phyloP scores from a whole-genome alignment of 106 monocot genomes.

The Cymbidium sinense region DNA sequence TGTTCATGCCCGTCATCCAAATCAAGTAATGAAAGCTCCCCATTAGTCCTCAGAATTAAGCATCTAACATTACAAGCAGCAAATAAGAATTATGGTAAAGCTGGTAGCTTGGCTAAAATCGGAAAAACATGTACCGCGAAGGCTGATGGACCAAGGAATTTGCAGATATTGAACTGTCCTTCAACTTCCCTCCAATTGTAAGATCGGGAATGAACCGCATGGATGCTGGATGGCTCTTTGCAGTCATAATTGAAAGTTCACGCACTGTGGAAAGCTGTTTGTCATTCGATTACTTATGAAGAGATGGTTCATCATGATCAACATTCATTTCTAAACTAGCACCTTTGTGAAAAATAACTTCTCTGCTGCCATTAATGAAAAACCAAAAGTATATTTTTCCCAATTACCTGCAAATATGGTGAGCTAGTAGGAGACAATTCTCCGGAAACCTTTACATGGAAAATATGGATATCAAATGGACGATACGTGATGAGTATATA shows the following conservation, averaged over 20 bases:
- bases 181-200: constrained; percentile 24
- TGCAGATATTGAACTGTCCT: constrained; percentile 21
- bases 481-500: constrained; percentile 86
- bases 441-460: constrained; percentile 76
- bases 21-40: constrained; percentile 95
- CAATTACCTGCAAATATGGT: constrained; percentile 76
- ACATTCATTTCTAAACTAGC: constrained; percentile 10
- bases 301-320: constrained; percentile 15
- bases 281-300: constrained; percentile 58
- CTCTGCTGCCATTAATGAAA: background rate
- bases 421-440: constrained; percentile 68
- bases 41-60: constrained; percentile 83
- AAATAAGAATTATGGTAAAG: constrained; percentile 8
- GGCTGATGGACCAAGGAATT: constrained; percentile 49
- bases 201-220: constrained; percentile 89
- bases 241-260: constrained; percentile 96
- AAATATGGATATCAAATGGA: constrained; percentile 97
- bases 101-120: background rate
- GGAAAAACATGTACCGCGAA: constrained; percentile 45
- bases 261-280: constrained; percentile 97
- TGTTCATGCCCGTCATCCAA: constrained; percentile 97
- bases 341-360: background rate
- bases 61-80: constrained; percentile 48
- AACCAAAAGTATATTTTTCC: background rate
- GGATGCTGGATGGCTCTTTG: constrained; percentile 85